Percentiles rank a stretch among this genome's conserved stretches.
phyloP scores from a whole-genome alignment of 169 alveolate species.

The Plasmodium gonderi region DNA sequence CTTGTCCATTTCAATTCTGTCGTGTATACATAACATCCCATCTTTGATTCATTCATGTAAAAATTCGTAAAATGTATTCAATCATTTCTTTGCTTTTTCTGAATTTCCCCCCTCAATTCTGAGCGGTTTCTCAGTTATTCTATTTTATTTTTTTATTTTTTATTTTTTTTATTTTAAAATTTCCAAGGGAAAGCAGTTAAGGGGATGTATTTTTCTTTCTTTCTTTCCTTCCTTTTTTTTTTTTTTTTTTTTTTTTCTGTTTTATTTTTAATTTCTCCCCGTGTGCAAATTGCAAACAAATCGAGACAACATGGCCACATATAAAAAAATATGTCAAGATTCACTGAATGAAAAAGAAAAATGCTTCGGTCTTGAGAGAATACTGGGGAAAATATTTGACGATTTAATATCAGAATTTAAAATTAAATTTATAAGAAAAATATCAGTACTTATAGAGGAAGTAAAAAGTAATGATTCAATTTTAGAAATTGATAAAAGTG shows the following conservation, averaged over 20 bases:
- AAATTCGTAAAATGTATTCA: too few species aligned
- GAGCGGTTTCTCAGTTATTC: too few species aligned
- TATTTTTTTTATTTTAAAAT: too few species aligned
- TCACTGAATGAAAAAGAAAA: constrained; percentile 6
- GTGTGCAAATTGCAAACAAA: not conserved
- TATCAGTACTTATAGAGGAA: constrained; percentile 23
- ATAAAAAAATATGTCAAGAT: not conserved
- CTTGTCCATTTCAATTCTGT: too few species aligned
- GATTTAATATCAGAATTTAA: constrained; percentile 45
- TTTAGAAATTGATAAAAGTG: constrained; percentile 12
- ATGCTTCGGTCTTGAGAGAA: not conserved
- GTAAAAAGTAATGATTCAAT: not conserved
- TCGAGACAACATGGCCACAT: constrained; percentile 11
- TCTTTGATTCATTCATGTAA: too few species aligned
- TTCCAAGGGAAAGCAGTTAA: too few species aligned
- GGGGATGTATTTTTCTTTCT: not conserved
- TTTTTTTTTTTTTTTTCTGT: not conserved
- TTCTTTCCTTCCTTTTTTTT: not conserved
- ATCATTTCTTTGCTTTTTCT: too few species aligned
- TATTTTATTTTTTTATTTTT: too few species aligned
- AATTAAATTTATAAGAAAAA: constrained; percentile 35
- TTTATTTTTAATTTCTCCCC: not conserved
- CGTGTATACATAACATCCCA: too few species aligned
- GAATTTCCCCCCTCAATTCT: too few species aligned
- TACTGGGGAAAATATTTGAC: constrained; percentile 40